These are phyloP conservation scores for Cyclocybe cylindracea DNA, from an alignment of 768 basidiomycete species.

Conservation along the genomic window DNA sequence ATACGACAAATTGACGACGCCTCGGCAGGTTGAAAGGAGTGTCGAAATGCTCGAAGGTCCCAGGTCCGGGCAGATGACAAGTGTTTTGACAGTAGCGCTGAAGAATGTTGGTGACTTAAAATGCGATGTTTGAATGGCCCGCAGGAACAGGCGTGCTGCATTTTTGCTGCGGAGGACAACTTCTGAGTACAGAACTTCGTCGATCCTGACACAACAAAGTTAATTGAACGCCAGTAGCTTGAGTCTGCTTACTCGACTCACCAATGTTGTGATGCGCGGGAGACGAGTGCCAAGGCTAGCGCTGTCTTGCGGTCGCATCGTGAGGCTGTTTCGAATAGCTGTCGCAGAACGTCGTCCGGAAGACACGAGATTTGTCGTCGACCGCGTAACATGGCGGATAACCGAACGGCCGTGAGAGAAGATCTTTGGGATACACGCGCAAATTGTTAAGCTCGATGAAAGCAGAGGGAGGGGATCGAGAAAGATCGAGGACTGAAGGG, in stretches of 20 bases:
- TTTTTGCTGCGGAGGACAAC: constrained; percentile 32
- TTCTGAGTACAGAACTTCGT: constrained; percentile 34
- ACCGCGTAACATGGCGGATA: too few species aligned
- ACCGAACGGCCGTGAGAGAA: too few species aligned
- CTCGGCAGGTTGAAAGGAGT: constrained; percentile 34
- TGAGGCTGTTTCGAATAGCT: constrained; percentile 36
- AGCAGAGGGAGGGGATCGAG: too few species aligned
- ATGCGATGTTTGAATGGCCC: constrained; percentile 35
- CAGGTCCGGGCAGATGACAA: constrained; percentile 37
- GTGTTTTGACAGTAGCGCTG: constrained; percentile 34
- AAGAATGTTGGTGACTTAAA: constrained; percentile 34
- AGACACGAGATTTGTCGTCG: constrained; percentile 2
- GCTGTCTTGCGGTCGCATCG: constrained; percentile 30
- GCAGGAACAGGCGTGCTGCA: constrained; percentile 34
- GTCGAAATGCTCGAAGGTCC: constrained; percentile 27
- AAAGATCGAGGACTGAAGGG: too few species aligned
- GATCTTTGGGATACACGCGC: too few species aligned
- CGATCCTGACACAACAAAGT: constrained; percentile 28
- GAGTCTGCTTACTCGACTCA: constrained; percentile 16
- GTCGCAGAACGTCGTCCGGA: constrained; percentile 38
- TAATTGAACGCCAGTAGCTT: neutral
- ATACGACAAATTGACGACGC: constrained; percentile 35
- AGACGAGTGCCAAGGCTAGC: constrained; percentile 30
- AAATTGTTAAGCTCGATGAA: too few species aligned
- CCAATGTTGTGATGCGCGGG: constrained; percentile 32